Evolutionary conservation across 495 filamentous ascomycete genomes (phyloP), one percentile per base, ranked within the genome.

Genomic region (Neohortaea acidophila): DNA sequence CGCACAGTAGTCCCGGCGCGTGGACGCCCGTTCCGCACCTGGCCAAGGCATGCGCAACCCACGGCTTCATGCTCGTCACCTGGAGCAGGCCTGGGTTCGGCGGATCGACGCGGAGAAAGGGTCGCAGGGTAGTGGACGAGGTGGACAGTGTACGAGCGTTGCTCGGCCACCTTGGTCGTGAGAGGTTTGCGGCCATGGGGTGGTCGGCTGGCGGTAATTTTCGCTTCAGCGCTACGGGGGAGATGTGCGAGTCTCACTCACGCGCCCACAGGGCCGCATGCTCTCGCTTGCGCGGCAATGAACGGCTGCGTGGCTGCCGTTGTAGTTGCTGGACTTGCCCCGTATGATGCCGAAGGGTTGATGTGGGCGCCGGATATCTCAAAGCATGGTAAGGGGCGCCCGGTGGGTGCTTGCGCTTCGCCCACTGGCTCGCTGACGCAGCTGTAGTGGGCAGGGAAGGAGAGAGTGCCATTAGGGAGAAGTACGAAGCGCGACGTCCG

Each of bases 191-290:
- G 4, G 47, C 39, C 18, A 38, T 31, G 13, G 47, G 47, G 5
- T 50, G 47, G 47, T 42, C 37, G 23, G 47, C 43, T 14, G 47
- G 47, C n/a, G n/a, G n/a, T n/a, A n/a, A n/a, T n/a, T n/a, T n/a
- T n/a, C n/a, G n/a, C n/a, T n/a, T n/a, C n/a, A n/a, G n/a, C n/a
- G n/a, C n/a, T n/a, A n/a, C n/a, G n/a, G n/a, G n/a, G n/a, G n/a
- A n/a, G n/a, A n/a, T n/a, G n/a, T n/a, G n/a, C n/a, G n/a, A n/a
- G n/a, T n/a, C n/a, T n/a, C n/a, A n/a, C n/a, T n/a, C n/a, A n/a
- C n/a, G n/a, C n/a, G n/a, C n/a, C n/a, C n/a, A n/a, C n/a, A 9
- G 47, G 47, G 9, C 47, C 47, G n/a, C 38, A 41, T 28, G 43
- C 31, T 13, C 21, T 50, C 11, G 47, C 47, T 17, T 42, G 36